Evolutionary conservation across 805 yeast species (phyloP), one percentile per base, ranked within the genome.

Genomic region (Phaffomyces opuntiae): DNA sequence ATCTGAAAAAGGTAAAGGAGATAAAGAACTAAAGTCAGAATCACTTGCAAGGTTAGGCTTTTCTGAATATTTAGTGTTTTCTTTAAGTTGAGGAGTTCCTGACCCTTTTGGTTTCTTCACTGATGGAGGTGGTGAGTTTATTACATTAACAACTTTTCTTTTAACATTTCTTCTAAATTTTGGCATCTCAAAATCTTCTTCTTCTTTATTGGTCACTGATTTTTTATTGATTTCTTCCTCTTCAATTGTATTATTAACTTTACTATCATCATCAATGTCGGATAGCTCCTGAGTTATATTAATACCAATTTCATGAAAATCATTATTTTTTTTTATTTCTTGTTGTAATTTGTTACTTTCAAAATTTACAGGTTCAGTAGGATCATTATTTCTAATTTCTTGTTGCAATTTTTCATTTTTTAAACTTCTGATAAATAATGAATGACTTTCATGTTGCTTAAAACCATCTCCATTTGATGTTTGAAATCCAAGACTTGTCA

Each of bases 261-360:
- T 50, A 29, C 50, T 52, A 19, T 55, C 59, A 39, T 60, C 62
- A 35, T 59, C 63, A 36, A 59, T 51, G 35, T 60, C 63, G 4
- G 62, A 55, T 2, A 60, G 31, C 1, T 60, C 63, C 38, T 60
- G 62, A 11, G 64, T 56, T 17, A 60, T 40, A 38, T 61, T 50
- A 2, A 33, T 51, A 1, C 48, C 50, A 9, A 55, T 31, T 9
- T 29, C 40, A 38, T 48, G 34, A 53, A 29, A 41, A 31, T 25
- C 37, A 33, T 17, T 17, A 17, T 42, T 27, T 11, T 27, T 26
- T 13, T 26, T 26, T 36, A 4, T 13, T 26, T 26, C 40, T 26
- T 38, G 21, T 26, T 7, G 21, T 6, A 9, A 24, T 9, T 38
- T 12, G 26, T 26, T 13, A 19, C 12, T 19, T 9, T 16, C 5